These are phyloP conservation scores for Cercospora sp. DNA, from an alignment of 2,329 filamentous ascomycete genomes.

Conservation along the genomic window DNA sequence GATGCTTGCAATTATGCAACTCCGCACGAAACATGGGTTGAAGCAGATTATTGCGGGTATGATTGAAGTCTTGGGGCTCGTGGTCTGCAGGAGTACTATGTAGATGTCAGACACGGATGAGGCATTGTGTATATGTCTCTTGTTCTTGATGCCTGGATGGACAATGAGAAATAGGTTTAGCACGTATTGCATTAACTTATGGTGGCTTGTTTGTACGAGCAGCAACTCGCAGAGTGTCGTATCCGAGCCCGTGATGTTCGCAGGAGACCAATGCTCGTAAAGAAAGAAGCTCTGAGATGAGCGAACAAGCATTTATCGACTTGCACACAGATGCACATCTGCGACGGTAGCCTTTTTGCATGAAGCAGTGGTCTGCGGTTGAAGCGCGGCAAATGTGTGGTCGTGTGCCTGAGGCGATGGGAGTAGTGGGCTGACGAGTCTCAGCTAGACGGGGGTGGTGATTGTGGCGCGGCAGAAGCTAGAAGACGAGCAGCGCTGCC, in stretches of 20 bases:
- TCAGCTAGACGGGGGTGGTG: not conserved
- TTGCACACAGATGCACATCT: not conserved
- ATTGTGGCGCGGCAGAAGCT: conserved; percentile 1
- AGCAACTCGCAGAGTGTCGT: not conserved
- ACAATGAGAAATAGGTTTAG: not conserved
- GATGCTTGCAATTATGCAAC: not conserved
- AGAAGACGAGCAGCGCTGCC: not conserved
- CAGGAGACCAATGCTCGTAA: not conserved
- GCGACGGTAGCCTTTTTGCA: not conserved
- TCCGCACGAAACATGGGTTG: not conserved
- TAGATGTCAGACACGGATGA: not conserved
- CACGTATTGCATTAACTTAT: not conserved
- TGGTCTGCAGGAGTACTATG: not conserved
- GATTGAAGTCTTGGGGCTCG: not conserved
- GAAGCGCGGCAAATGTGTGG: not conserved
- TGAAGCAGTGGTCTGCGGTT: conserved; percentile 6
- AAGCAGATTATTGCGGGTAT: not conserved
- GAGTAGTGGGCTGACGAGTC: conserved; percentile 1
- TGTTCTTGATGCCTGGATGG: not conserved
- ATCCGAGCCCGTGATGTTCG: not conserved
- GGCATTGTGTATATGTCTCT: not conserved
- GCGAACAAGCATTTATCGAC: not conserved
- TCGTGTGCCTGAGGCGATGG: not conserved
- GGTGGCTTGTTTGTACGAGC: not conserved
- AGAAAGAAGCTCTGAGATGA: not conserved